Conservation (phyloP, 805 yeast genomes). For the Wickerhamiella australiensis region DNA sequence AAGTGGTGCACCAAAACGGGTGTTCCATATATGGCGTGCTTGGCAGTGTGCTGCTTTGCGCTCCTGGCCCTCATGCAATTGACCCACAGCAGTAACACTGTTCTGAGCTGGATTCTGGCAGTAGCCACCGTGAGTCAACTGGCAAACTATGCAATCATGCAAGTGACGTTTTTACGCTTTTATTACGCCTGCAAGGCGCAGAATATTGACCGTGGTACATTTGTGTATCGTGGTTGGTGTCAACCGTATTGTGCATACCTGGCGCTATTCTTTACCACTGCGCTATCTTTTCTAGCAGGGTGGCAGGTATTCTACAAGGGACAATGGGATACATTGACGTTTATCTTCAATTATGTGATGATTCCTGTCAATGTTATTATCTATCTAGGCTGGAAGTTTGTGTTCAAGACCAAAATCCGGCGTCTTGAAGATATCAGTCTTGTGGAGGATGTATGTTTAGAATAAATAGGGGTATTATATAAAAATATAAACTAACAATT, state of each 20-base stretch:
- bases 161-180: conserved; percentile 49
- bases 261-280: conserved; percentile 36
- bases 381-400: conserved; percentile 40
- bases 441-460: conserved; percentile 13
- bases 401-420: conserved; percentile 38
- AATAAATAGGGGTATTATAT: neutral
- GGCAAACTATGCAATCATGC: conserved; percentile 46
- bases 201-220: conserved; percentile 34
- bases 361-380: conserved; percentile 43
- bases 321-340: conserved; percentile 46
- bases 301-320: conserved; percentile 60
- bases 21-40: conserved; percentile 52
- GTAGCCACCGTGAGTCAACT: conserved; percentile 59
- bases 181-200: conserved; percentile 48
- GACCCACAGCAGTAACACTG: conserved; percentile 46
- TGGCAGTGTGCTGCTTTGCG: conserved; percentile 41
- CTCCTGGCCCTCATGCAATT: conserved; percentile 54
- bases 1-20: conserved; percentile 51
- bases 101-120: conserved; percentile 60
- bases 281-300: conserved; percentile 52
- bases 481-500: too few relatives aligned
- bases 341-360: conserved; percentile 62
- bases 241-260: conserved; percentile 51
- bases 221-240: conserved; percentile 42
- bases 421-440: conserved; percentile 42